phyloP scores from a whole-genome alignment of 2,329 filamentous ascomycete genomes.

The Epicoccum sorghinum region DNA sequence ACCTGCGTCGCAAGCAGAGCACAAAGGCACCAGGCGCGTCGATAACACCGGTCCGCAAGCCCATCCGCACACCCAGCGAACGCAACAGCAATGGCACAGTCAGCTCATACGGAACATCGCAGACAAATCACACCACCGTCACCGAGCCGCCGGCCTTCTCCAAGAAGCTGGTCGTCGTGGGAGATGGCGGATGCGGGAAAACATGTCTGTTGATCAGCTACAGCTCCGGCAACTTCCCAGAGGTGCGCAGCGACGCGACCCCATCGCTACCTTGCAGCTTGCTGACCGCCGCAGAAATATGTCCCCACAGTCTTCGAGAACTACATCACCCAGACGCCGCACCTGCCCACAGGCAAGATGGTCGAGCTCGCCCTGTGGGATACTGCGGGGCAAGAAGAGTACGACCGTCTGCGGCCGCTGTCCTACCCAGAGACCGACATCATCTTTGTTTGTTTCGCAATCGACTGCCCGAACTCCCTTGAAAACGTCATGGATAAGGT shows the following conservation, averaged over 20 bases:
- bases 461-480: constrained; percentile 96
- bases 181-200: constrained; percentile 97
- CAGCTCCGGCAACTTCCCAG: constrained; percentile 97
- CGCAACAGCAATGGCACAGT: constrained; percentile 88
- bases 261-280: too few species aligned
- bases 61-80: constrained; percentile 60
- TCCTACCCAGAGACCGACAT: constrained; percentile 98
- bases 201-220: constrained; percentile 98
- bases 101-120: constrained; percentile 80
- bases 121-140: constrained; percentile 80
- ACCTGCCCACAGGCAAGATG: constrained; percentile 86
- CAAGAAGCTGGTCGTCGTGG: constrained; percentile 99
- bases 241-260: constrained; percentile 63
- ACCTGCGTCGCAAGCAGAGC: constrained; percentile 64
- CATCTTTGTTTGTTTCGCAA: constrained; percentile 98
- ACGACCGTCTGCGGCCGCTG: constrained; percentile 91
- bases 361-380: constrained; percentile 98
- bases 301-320: constrained; percentile 99
- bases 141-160: constrained; percentile 93
- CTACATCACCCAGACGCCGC: constrained; percentile 97
- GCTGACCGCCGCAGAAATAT: constrained; percentile 77
- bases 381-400: constrained; percentile 97
- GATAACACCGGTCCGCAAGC: constrained; percentile 46
- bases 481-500: constrained; percentile 99
- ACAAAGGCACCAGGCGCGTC: constrained; percentile 47